Evolutionary conservation across 169 alveolate species (phyloP).

Genomic region (Plasmodium knowlesi): DNA sequence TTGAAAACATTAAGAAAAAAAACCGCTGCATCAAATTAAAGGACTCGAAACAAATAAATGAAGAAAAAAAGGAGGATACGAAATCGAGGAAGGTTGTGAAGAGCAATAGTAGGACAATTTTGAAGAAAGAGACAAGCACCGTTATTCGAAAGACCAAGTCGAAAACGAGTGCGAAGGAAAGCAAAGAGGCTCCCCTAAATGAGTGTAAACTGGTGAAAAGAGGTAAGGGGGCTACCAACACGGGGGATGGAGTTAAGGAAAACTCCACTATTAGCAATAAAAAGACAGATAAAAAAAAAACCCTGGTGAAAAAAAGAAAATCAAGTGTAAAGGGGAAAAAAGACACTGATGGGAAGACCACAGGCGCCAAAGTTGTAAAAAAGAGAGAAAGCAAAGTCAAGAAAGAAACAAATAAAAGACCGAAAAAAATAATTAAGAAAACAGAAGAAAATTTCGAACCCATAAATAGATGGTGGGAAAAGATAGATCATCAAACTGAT

Average conservation of each 20-base stretch:
- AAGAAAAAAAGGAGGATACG: not conserved
- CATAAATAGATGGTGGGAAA: conserved; percentile 91
- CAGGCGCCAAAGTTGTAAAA: conserved; percentile 28
- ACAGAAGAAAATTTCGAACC: conserved; percentile 88
- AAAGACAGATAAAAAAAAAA: conserved; percentile 7
- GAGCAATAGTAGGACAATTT: not conserved
- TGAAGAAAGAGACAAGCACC: not conserved
- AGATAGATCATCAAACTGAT: conserved; percentile 80
- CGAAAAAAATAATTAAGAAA: conserved; percentile 70
- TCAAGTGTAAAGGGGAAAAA: conserved; percentile 26
- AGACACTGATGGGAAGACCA: conserved; percentile 3
- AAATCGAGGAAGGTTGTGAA: not conserved
- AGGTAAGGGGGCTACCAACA: not conserved
- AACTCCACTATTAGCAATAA: not conserved
- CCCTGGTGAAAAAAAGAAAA: conserved; percentile 11
- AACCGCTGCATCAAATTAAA: not conserved
- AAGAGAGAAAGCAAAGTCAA: conserved; percentile 21
- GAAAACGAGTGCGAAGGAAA: not conserved
- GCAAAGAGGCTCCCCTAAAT: not conserved
- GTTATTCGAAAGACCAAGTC: not conserved
- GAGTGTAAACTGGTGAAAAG: conserved; percentile 6
- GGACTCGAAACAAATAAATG: conserved; percentile 11
- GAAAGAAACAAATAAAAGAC: conserved; percentile 64
- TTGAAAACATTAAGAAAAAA: conserved; percentile 62
- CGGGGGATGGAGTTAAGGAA: conserved; percentile 10